Conservation (phyloP, 257 asterid species). For the Coffea eugenioides region DNA sequence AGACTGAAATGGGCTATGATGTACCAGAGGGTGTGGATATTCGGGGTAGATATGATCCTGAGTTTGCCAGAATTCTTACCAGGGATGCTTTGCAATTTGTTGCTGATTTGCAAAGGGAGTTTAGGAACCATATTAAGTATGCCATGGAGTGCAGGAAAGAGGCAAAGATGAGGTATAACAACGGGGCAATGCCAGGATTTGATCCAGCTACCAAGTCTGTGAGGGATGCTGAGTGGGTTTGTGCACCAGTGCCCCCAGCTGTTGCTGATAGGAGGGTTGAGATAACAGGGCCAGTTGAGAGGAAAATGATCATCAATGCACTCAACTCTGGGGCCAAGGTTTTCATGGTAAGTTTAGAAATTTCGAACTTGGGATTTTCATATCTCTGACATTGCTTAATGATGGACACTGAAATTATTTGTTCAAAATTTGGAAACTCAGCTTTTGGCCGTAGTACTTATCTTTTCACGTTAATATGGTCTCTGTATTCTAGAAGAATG, state of each 20-base stretch:
- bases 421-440: not conserved
- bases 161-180: constrained; percentile 60
- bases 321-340: constrained; percentile 97
- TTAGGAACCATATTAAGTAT: constrained; percentile 58
- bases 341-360: constrained; percentile 62
- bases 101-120: constrained; percentile 68
- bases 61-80: constrained; percentile 50
- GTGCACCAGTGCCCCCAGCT: constrained; percentile 64
- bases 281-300: constrained; percentile 92
- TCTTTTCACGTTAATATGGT: too few species aligned
- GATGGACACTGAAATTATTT: not conserved
- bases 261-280: constrained; percentile 95
- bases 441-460: not conserved
- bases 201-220: constrained; percentile 73
- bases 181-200: constrained; percentile 65
- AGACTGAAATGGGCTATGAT: constrained; percentile 48
- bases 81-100: constrained; percentile 76
- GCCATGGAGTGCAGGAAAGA: constrained; percentile 80
- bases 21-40: constrained; percentile 80
- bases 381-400: not conserved
- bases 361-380: not conserved
- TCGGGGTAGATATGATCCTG: constrained; percentile 76
- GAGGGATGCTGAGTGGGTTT: constrained; percentile 72
- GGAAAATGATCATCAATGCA: constrained; percentile 96
- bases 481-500: not conserved